Evolutionary conservation across 805 yeast genomes (phyloP).

Genomic region (Pichia membranifaciens): DNA sequence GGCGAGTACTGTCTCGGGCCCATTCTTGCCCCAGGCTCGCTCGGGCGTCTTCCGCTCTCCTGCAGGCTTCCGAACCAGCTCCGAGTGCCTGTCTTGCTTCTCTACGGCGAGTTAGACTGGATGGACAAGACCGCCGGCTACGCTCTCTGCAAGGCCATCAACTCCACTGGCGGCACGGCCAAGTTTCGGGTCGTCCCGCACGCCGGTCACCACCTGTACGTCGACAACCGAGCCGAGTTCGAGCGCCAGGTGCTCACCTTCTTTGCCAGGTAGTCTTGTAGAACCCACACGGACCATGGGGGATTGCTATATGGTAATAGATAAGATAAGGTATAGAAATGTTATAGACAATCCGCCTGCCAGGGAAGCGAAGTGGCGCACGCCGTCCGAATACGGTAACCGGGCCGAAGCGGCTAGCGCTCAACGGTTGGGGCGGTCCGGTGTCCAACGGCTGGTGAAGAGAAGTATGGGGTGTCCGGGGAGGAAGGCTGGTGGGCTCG

Average conservation of each 20-base stretch:
- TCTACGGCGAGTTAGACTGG: conserved; percentile 69
- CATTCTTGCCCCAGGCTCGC: conserved; percentile 52
- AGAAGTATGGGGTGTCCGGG: too few species aligned
- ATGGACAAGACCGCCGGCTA: conserved; percentile 60
- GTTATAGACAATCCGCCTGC: too few species aligned
- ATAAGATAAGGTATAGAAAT: too few species aligned
- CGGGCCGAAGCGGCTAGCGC: too few species aligned
- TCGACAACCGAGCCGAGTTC: conserved; percentile 40
- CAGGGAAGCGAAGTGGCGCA: too few species aligned
- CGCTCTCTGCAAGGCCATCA: conserved; percentile 34
- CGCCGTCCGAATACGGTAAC: too few species aligned
- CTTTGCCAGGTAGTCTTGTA: conserved; percentile 12
- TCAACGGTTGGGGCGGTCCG: too few species aligned
- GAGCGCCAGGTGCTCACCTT: conserved; percentile 25
- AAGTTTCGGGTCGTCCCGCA: conserved; percentile 34
- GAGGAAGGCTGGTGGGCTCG: too few species aligned
- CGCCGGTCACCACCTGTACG: conserved; percentile 52
- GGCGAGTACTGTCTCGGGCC: conserved; percentile 63
- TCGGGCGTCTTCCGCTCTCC: conserved; percentile 50
- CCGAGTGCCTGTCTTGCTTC: conserved; percentile 45
- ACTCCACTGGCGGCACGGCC: conserved; percentile 21
- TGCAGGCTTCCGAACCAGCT: conserved; percentile 43
- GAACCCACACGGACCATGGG: too few species aligned
- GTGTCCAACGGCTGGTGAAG: too few species aligned
- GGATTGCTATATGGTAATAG: too few species aligned